These are phyloP conservation scores for Leucocoprinus birnbaumii DNA, from an alignment of 768 basidiomycete genomes.

Conservation along the genomic window DNA sequence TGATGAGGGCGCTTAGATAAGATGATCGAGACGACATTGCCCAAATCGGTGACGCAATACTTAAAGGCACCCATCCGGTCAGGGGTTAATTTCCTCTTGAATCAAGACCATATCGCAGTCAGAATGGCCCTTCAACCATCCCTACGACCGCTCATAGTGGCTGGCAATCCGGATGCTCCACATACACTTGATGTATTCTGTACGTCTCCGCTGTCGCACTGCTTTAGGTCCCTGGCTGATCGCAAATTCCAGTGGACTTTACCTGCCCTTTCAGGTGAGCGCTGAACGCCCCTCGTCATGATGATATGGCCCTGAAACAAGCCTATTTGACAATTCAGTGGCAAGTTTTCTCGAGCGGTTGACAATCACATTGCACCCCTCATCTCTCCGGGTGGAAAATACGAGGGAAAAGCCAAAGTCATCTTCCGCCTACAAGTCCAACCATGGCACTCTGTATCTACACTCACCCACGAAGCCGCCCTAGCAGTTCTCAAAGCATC, in stretches of 20 bases:
- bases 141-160: constrained; percentile 60
- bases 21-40: background rate
- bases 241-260: constrained; percentile 64
- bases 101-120: background rate
- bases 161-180: constrained; percentile 55
- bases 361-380: constrained; percentile 60
- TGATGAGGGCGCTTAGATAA: too few species aligned
- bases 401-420: constrained; percentile 70
- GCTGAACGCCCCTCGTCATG: background rate
- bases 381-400: constrained; percentile 55
- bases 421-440: constrained; percentile 73
- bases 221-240: background rate
- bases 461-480: constrained; percentile 76
- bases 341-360: constrained; percentile 58
- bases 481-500: constrained; percentile 72
- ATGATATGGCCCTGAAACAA: background rate
- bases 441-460: constrained; percentile 80
- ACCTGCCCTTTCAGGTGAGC: constrained; percentile 81
- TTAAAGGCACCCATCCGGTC: background rate
- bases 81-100: too few species aligned
- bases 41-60: background rate
- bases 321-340: constrained; percentile 35
- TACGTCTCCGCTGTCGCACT: constrained; percentile 28
- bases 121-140: constrained; percentile 79
- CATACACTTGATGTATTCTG: constrained; percentile 82